Evolutionary conservation across 73 alveolate genomes (phyloP).

Genomic region (Symbiodinium pilosum): DNA sequence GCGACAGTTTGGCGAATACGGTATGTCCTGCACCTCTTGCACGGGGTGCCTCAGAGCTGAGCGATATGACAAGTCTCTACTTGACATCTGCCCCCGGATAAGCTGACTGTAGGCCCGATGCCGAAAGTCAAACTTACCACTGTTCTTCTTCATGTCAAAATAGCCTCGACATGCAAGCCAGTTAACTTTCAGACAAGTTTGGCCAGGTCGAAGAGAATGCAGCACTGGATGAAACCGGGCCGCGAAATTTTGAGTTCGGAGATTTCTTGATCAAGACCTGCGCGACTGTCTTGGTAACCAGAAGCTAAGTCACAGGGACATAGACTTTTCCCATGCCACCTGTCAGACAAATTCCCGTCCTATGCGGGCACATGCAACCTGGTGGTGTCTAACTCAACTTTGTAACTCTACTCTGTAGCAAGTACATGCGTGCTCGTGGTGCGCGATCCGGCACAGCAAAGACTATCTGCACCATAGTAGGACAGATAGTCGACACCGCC

Average conservation of each 20-base stretch:
- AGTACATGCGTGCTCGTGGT: too few relatives aligned
- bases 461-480: too few relatives aligned
- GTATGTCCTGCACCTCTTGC: background rate
- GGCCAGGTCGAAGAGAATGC: background rate
- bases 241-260: conserved; percentile 26
- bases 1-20: background rate
- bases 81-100: background rate
- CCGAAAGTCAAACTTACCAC: conserved; percentile 60
- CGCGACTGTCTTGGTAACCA: too few relatives aligned
- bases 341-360: too few relatives aligned
- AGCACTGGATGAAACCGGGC: background rate
- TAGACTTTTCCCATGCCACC: too few relatives aligned
- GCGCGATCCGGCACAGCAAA: too few relatives aligned
- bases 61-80: background rate
- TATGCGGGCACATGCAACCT: too few relatives aligned
- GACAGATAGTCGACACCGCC: too few relatives aligned
- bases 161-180: conserved; percentile 1
- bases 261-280: conserved; percentile 75
- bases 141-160: conserved; percentile 65
- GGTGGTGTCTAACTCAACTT: too few relatives aligned
- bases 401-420: too few relatives aligned
- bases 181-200: too few relatives aligned
- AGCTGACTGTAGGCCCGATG: background rate
- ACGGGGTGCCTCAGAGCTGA: background rate
- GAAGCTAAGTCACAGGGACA: too few relatives aligned